Conservation (phyloP, 306 rosid genomes). For the Cucurbita moschata region DNA sequence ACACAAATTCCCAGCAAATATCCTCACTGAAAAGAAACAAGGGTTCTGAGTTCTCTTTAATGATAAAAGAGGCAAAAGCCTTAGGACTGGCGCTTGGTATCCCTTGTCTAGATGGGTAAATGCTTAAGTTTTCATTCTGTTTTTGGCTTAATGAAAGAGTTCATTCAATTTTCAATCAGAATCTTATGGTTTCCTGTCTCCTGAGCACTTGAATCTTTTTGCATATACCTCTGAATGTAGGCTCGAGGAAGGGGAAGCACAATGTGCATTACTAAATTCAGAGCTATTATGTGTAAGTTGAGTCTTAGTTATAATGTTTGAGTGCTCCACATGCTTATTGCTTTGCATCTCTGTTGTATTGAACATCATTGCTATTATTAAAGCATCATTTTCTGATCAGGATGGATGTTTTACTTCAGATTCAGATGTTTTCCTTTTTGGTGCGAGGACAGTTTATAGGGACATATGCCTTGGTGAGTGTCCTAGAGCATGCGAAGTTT, state of each 20-base stretch:
- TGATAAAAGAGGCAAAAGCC: constrained; percentile 61
- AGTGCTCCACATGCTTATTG: not conserved
- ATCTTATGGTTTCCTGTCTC: not conserved
- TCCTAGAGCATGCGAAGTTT: not conserved
- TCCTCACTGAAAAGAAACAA: constrained; percentile 43
- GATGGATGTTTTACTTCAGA: constrained; percentile 76
- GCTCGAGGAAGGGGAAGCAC: constrained; percentile 88
- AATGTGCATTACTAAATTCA: constrained; percentile 60
- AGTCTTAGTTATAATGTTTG: not conserved
- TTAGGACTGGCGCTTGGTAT: constrained; percentile 66
- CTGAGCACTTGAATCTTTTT: no score
- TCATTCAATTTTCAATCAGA: not conserved
- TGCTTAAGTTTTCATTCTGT: not conserved
- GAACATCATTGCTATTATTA: not conserved
- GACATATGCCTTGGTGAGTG: constrained; percentile 72
- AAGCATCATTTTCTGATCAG: constrained; percentile 19
- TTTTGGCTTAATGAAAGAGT: not conserved
- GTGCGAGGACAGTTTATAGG: constrained; percentile 67
- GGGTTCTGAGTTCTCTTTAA: constrained; percentile 73
- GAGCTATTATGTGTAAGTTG: constrained; percentile 54
- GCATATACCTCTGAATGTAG: constrained; percentile 17
- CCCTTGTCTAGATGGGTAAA: constrained; percentile 68
- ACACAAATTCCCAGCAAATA: constrained; percentile 23
- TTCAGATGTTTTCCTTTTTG: constrained; percentile 78
- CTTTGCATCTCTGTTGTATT: not conserved